These are phyloP conservation scores for Coprinopsis marcescibilis DNA, from an alignment of 768 basidiomycete species.

Conservation along the genomic window DNA sequence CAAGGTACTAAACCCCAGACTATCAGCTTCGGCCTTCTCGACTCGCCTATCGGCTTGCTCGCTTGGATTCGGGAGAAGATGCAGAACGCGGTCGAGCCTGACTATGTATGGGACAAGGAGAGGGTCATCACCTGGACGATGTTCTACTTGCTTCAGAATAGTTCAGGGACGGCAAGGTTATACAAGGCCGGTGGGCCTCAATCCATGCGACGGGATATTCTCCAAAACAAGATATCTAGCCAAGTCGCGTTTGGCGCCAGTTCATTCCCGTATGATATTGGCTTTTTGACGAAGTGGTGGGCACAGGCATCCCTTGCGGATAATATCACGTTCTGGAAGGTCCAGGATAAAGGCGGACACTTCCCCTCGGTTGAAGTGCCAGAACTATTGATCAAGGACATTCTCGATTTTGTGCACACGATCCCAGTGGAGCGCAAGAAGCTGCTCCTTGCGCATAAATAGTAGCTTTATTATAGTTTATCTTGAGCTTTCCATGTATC, in stretches of 20 bases:
- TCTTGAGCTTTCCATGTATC: neutral
- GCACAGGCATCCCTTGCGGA: conserved; percentile 32
- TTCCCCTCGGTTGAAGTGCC: conserved; percentile 41
- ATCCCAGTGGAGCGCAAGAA: neutral
- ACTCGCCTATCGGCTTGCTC: conserved; percentile 46
- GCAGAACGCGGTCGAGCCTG: conserved; percentile 16
- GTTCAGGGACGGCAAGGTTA: conserved; percentile 28
- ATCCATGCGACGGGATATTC: conserved; percentile 11
- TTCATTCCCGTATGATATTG: conserved; percentile 35
- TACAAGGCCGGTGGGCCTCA: conserved; percentile 24
- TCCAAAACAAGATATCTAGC: conserved; percentile 17
- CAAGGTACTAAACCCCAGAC: conserved; percentile 42
- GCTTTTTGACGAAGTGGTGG: conserved; percentile 31
- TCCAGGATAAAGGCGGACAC: conserved; percentile 39
- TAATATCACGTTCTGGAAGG: conserved; percentile 36
- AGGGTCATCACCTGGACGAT: conserved; percentile 33
- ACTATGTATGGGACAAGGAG: conserved; percentile 25
- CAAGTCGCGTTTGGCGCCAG: conserved; percentile 35
- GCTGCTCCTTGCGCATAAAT: neutral
- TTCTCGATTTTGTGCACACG: conserved; percentile 22
- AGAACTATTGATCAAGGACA: conserved; percentile 30
- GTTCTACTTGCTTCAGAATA: conserved; percentile 30
- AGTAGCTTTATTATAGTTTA: too few species aligned
- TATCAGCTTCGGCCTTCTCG: conserved; percentile 39
- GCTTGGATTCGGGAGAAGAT: conserved; percentile 44